phyloP scores from a whole-genome alignment of 495 filamentous ascomycete genomes.

The Annulohypoxylon nitens region DNA sequence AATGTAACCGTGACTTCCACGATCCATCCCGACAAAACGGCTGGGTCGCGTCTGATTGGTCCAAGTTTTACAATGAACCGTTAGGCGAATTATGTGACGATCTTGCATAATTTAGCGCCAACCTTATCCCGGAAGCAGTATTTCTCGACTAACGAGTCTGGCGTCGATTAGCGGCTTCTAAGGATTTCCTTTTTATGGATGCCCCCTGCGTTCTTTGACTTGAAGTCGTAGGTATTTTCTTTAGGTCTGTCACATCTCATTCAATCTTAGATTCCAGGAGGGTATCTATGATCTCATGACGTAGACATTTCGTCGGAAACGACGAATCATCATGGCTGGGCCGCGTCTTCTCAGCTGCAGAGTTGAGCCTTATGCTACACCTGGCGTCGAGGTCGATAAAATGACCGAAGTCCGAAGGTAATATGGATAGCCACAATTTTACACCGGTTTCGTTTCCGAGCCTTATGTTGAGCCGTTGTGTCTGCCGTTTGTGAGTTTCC shows the following conservation, averaged over 20 bases:
- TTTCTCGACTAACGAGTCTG: not conserved
- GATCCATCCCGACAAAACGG: slow-evolving; percentile 4
- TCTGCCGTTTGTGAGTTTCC: not conserved
- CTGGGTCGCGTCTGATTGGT: slow-evolving; percentile 15
- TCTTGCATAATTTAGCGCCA: slow-evolving; percentile 41
- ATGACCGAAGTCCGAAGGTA: slow-evolving; percentile 30
- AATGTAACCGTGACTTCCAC: slow-evolving; percentile 43
- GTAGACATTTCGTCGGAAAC: not conserved
- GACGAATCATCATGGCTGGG: slow-evolving; percentile 7
- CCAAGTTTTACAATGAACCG: not conserved
- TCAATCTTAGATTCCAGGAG: not conserved
- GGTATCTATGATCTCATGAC: slow-evolving; percentile 12
- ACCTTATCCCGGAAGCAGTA: slow-evolving; percentile 4
- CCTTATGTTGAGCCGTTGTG: not conserved
- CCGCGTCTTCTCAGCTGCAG: not conserved
- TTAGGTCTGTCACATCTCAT: not conserved
- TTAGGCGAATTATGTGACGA: slow-evolving; percentile 5
- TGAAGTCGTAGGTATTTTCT: not conserved
- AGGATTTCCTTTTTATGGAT: not conserved
- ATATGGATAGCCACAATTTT: slow-evolving; percentile 20
- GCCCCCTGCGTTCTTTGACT: not conserved
- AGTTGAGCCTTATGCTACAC: not conserved
- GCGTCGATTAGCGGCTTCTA: not conserved
- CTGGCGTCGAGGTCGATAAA: slow-evolving; percentile 1
- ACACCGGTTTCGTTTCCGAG: not conserved